Percentiles rank a stretch among this genome's conserved stretches.
Evolutionary conservation across 805 yeast genomes (phyloP).

Genomic region (Kazachstania viticola): DNA sequence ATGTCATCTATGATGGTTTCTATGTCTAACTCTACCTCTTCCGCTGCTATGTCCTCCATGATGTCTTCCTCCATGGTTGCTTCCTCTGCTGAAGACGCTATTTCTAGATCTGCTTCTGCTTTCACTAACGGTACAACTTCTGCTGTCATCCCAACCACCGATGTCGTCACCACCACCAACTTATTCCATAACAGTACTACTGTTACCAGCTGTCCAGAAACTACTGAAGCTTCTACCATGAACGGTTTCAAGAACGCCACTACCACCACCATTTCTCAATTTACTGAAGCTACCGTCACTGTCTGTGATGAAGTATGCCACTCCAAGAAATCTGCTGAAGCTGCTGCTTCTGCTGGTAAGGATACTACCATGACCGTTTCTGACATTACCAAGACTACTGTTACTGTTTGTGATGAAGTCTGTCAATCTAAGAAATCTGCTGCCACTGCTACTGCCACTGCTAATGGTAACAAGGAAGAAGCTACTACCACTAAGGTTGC

Average conservation of each 20-base stretch:
- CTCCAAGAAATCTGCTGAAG: constrained; percentile 4
- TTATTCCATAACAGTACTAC: too few relatives aligned
- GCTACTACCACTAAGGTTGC: constrained; percentile 4
- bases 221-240: neutral
- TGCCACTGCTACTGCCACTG: constrained; percentile 2
- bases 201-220: too few relatives aligned
- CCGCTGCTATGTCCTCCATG: too few relatives aligned
- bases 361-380: neutral
- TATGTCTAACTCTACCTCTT: too few relatives aligned
- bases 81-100: too few relatives aligned
- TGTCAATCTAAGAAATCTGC: constrained; percentile 6
- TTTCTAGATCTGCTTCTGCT: too few relatives aligned
- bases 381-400: constrained; percentile 3
- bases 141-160: too few relatives aligned
- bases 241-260: neutral
- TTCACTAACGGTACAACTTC: too few relatives aligned
- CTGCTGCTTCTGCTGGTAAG: constrained; percentile 3
- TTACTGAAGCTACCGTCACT: constrained; percentile 4
- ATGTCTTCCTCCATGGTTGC: too few relatives aligned
- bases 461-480: constrained; percentile 1
- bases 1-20: too few relatives aligned
- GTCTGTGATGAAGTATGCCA: constrained; percentile 8
- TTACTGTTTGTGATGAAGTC: constrained; percentile 7
- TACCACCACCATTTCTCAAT: neutral
- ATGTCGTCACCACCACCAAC: too few relatives aligned